Percentiles rank a stretch among this genome's conserved stretches.
phyloP scores from a whole-genome alignment of 371 early-diverging fungal genomes.

The Mortierella sp. region DNA sequence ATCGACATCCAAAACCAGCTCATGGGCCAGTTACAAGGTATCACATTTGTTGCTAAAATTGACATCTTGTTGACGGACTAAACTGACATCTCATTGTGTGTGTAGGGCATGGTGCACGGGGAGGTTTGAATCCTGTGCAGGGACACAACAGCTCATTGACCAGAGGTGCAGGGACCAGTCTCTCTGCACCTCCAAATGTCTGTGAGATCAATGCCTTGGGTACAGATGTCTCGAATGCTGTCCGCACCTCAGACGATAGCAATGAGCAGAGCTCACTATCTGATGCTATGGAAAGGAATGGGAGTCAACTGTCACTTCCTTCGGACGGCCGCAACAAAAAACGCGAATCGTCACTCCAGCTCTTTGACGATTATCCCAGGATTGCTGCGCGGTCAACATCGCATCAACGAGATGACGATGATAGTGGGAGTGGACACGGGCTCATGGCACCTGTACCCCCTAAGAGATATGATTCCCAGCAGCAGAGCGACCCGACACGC shows the following conservation, averaged over 20 bases:
- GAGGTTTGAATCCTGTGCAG: constrained; percentile 18
- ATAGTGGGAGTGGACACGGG: constrained; percentile 14
- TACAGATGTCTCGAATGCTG: not conserved
- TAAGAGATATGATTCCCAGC: constrained; percentile 34
- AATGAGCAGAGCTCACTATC: constrained; percentile 9
- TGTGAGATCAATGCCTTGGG: constrained; percentile 4
- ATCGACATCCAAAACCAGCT: constrained; percentile 45
- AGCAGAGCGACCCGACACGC: constrained; percentile 14
- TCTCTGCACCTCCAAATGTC: constrained; percentile 9
- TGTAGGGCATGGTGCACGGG: constrained; percentile 21
- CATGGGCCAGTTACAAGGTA: constrained; percentile 50
- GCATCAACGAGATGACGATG: constrained; percentile 41
- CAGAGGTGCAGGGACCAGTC: constrained; percentile 5
- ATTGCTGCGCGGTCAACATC: constrained; percentile 43
- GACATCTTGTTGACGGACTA: too few species aligned
- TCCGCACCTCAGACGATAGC: constrained; percentile 14
- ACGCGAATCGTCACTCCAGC: constrained; percentile 34
- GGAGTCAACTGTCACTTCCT: constrained; percentile 33
- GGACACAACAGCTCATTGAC: not conserved
- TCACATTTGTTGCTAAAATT: too few species aligned
- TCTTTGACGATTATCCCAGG: constrained; percentile 43
- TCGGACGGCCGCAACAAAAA: constrained; percentile 27
- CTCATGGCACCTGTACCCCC: constrained; percentile 11
- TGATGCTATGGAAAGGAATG: constrained; percentile 18
- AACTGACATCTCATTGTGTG: too few species aligned